These are phyloP conservation scores for Penicillium malachiteum DNA, from an alignment of 495 filamentous ascomycete species.

Conservation along the genomic window DNA sequence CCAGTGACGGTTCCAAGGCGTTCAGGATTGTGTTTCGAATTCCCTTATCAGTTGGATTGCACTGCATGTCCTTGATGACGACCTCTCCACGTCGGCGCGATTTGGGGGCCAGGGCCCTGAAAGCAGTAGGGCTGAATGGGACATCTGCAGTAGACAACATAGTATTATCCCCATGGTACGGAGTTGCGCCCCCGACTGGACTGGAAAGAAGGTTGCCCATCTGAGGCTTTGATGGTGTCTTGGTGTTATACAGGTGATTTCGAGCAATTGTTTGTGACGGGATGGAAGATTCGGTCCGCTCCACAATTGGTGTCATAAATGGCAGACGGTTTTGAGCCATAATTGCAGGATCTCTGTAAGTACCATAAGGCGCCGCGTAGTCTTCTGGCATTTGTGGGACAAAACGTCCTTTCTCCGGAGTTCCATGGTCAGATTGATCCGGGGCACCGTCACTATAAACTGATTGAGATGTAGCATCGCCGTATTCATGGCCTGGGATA, in stretches of 20 bases:
- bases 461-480: slow-evolving; percentile 28
- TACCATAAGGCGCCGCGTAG: slow-evolving; percentile 70
- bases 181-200: slow-evolving; percentile 28
- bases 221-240: slow-evolving; percentile 66
- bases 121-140: slow-evolving; percentile 48
- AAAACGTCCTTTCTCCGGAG: slow-evolving; percentile 47
- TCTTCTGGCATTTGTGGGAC: slow-evolving; percentile 78
- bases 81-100: slow-evolving; percentile 42
- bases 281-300: slow-evolving; percentile 85
- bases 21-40: slow-evolving; percentile 73
- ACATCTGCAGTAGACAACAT: slow-evolving; percentile 37
- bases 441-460: slow-evolving; percentile 24
- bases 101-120: slow-evolving; percentile 37
- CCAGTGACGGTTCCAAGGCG: slow-evolving; percentile 66
- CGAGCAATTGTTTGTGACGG: slow-evolving; percentile 52
- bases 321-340: slow-evolving; percentile 83
- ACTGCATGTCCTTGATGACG: slow-evolving; percentile 77
- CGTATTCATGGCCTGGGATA: slow-evolving; percentile 50
- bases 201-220: slow-evolving; percentile 39
- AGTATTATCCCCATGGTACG: slow-evolving; percentile 29
- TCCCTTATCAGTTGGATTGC: slow-evolving; percentile 79
- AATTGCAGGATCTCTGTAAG: slow-evolving; percentile 73
- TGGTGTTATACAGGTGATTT: slow-evolving; percentile 60
- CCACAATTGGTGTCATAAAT: slow-evolving; percentile 98
- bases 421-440: slow-evolving; percentile 20